phyloP scores from a whole-genome alignment of 108 stramenopile species.

The Skeletonema costatum region DNA sequence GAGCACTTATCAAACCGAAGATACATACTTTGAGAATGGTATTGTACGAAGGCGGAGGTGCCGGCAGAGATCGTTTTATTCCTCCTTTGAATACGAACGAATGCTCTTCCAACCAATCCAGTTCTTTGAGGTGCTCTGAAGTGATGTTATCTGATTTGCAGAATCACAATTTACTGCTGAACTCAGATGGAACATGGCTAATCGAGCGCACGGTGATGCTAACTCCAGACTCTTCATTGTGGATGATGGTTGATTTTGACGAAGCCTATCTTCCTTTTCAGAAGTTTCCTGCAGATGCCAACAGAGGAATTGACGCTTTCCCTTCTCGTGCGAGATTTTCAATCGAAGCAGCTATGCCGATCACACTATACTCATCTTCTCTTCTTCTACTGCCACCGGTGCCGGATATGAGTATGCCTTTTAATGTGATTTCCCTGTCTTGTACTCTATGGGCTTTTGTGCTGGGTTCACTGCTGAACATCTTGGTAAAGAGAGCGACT shows the following conservation, averaged over 20 bases:
- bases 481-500: constrained; percentile 68
- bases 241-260: constrained; percentile 65
- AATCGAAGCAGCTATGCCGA: constrained; percentile 2
- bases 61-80: constrained; percentile 26
- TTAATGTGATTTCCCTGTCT: constrained; percentile 90
- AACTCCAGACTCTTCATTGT: constrained; percentile 50
- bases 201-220: constrained; percentile 27
- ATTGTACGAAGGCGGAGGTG: constrained; percentile 41
- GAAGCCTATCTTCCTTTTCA: constrained; percentile 75
- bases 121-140: constrained; percentile 1
- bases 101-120: constrained; percentile 8
- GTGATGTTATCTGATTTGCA: constrained; percentile 26
- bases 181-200: constrained; percentile 36
- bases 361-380: constrained; percentile 63
- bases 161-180: constrained; percentile 20
- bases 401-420: constrained; percentile 96
- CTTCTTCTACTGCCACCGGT: constrained; percentile 77
- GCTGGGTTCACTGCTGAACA: constrained; percentile 81
- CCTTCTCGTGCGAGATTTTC: constrained; percentile 61
- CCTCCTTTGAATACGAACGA: constrained; percentile 13
- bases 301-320: constrained; percentile 74
- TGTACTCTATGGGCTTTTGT: constrained; percentile 89
- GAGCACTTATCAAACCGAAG: constrained; percentile 37
- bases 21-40: constrained; percentile 40
- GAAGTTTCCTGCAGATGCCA: constrained; percentile 84